These are phyloP conservation scores for Aspergillus oerlinghausenensis DNA, from an alignment of 2,329 filamentous ascomycete genomes.

Conservation along the genomic window DNA sequence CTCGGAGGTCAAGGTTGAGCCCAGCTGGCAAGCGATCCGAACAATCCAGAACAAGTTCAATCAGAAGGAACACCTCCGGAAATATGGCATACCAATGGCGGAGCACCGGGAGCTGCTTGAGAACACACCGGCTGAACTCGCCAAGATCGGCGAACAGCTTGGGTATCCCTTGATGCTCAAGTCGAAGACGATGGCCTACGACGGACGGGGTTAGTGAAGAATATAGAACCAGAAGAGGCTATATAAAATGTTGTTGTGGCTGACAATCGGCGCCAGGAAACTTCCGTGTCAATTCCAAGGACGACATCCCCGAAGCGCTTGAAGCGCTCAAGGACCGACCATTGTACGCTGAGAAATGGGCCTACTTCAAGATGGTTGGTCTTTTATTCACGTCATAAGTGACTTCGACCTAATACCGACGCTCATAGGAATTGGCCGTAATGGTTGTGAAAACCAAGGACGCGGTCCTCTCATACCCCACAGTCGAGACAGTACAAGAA, in stretches of 20 bases:
- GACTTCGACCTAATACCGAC: slow-evolving; percentile 8
- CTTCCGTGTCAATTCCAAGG: slow-evolving; percentile 57
- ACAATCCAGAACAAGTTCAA: slow-evolving; percentile 90
- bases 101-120: slow-evolving; percentile 62
- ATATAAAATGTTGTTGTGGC: background rate
- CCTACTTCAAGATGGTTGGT: slow-evolving; percentile 64
- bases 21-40: slow-evolving; percentile 79
- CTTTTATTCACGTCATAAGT: background rate
- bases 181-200: slow-evolving; percentile 82
- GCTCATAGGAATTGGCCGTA: slow-evolving; percentile 68
- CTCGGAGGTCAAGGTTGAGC: slow-evolving; percentile 65
- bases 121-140: slow-evolving; percentile 57
- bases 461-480: slow-evolving; percentile 69
- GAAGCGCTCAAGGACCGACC: slow-evolving; percentile 63
- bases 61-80: slow-evolving; percentile 76
- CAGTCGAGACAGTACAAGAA: slow-evolving; percentile 91
- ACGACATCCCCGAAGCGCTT: slow-evolving; percentile 62
- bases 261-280: slow-evolving; percentile 48
- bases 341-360: slow-evolving; percentile 87
- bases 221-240: background rate
- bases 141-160: slow-evolving; percentile 58
- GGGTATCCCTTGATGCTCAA: slow-evolving; percentile 92
- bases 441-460: slow-evolving; percentile 92
- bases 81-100: slow-evolving; percentile 66
- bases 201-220: slow-evolving; percentile 65